Base-by-base conservation (phyloP, 2,329 filamentous ascomycete genomes). In the Aspergillus uvarum region DNA sequence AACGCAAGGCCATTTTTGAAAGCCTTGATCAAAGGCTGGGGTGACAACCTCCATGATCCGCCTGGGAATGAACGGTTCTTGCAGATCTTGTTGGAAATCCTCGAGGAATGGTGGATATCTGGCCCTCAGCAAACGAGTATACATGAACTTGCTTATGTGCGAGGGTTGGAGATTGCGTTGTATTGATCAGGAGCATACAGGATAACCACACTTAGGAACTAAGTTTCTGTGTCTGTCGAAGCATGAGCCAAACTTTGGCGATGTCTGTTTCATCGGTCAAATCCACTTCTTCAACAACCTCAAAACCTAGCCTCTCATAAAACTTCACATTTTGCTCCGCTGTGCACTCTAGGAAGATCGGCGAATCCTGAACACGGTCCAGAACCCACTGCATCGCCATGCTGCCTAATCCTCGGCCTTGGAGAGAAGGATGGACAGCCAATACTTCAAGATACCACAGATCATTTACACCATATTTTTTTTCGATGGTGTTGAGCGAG, bases 361-460 rank as follows among this genome's bases (percentile, higher is more conserved):
- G 64, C 6, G 64, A 31, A 8, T 61, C n/a, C 0, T 52, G 38
- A 7, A 61, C 50, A 26, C 65, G 58, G 6, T 67, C 60, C 21
- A 67, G 44, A 8, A 66, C 49, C 50, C 58, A 63, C 14, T 47
- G 44, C 63, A 70, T 67, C 3, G 63, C 64, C 5, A 55, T 58
- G 21, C 55, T 52, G 1, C 66, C 67, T 1, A 71, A 38, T 0
- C 68, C 67, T 12, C 67, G 65, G 19, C 64, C 65, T 48, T 70
- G 69, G 1, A 70, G 56, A 6, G 54, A 62, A 12, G 69, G 67
- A 59, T 71, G 68, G 2, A 71, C 67, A 29, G 66, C 68, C 16
- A 71, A 22, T 2, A 71, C 65, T 47, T 70, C 68, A 11, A 70
- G 59, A 56, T 70, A 70, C 68, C 69, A 71, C 16, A 69, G 31